Conservation (phyloP, 345 rosid species). For the Draba incana region DNA sequence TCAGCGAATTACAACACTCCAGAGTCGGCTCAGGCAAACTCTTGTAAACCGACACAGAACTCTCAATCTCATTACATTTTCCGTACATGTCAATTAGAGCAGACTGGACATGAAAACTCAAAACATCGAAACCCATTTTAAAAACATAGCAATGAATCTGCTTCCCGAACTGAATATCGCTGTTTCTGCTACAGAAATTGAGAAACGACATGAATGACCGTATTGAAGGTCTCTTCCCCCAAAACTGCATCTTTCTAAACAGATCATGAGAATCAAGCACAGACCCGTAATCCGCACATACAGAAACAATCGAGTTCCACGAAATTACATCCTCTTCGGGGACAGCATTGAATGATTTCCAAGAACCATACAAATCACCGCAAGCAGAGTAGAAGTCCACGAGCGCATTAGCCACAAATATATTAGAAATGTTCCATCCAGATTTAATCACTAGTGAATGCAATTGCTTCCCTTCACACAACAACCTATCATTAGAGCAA, state of each 20-base stretch:
- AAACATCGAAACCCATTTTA: constrained; percentile 58
- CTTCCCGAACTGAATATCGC: constrained; percentile 54
- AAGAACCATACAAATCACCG: constrained; percentile 50
- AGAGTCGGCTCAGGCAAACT: constrained; percentile 45
- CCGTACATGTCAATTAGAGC: constrained; percentile 76
- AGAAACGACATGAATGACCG: constrained; percentile 64
- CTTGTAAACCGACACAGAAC: constrained; percentile 52
- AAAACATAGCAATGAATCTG: constrained; percentile 68
- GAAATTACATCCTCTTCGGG: constrained; percentile 60
- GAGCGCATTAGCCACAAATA: constrained; percentile 66
- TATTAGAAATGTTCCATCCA: constrained; percentile 55
- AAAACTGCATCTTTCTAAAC: constrained; percentile 68
- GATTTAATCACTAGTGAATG: constrained; percentile 61
- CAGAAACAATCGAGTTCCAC: constrained; percentile 78
- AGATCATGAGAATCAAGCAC: constrained; percentile 55
- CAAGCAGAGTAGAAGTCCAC: constrained; percentile 80
- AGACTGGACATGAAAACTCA: constrained; percentile 61
- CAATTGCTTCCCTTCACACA: constrained; percentile 67
- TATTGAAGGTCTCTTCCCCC: constrained; percentile 68
- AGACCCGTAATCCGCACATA: constrained; percentile 43
- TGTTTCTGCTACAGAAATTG: constrained; percentile 55
- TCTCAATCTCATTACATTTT: constrained; percentile 67
- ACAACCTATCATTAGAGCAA: constrained; percentile 52
- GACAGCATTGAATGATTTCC: constrained; percentile 54
- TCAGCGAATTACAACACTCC: constrained; percentile 70